These are phyloP conservation scores for Clonostachys rosea DNA, from an alignment of 2,329 filamentous ascomycete species.

Conservation along the genomic window DNA sequence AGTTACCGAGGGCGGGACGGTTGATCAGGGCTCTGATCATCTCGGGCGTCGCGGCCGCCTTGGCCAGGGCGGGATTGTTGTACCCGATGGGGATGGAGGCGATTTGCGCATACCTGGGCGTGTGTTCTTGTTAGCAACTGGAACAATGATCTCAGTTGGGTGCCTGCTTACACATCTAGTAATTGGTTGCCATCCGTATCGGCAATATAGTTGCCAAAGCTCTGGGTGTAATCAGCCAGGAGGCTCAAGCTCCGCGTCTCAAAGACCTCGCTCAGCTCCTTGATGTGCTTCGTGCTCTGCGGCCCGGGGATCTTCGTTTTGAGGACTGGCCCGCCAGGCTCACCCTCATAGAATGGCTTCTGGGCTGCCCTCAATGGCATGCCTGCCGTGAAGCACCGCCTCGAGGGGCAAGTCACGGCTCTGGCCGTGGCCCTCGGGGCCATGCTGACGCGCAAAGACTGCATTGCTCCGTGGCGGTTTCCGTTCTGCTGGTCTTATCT, in stretches of 20 bases:
- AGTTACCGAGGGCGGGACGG: slow-evolving; percentile 75
- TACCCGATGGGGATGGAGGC: slow-evolving; percentile 81
- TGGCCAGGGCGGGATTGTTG: slow-evolving; percentile 67
- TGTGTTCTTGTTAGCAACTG: not conserved
- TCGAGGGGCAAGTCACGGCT: not conserved
- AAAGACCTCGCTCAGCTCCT: slow-evolving; percentile 73
- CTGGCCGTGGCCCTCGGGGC: too few species aligned
- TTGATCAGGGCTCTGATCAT: slow-evolving; percentile 74
- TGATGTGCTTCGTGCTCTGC: slow-evolving; percentile 62
- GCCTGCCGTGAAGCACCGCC: slow-evolving; percentile 13
- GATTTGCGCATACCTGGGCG: slow-evolving; percentile 63
- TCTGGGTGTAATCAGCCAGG: slow-evolving; percentile 71
- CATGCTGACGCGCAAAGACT: too few species aligned
- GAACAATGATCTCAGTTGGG: slow-evolving; percentile 8
- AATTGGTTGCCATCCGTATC: slow-evolving; percentile 45
- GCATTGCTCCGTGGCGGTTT: too few species aligned
- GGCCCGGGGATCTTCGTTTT: slow-evolving; percentile 70
- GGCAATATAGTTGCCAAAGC: slow-evolving; percentile 71
- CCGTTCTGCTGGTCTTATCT: too few species aligned
- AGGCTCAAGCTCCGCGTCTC: slow-evolving; percentile 85
- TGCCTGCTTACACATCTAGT: slow-evolving; percentile 34
- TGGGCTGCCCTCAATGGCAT: slow-evolving; percentile 10
- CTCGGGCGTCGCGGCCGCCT: slow-evolving; percentile 62
- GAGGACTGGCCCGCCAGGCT: slow-evolving; percentile 47
- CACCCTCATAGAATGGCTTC: slow-evolving; percentile 36